Evolutionary conservation across 176 grass and related monocot species (phyloP).

Genomic region (Thinopyrum elongatum): DNA sequence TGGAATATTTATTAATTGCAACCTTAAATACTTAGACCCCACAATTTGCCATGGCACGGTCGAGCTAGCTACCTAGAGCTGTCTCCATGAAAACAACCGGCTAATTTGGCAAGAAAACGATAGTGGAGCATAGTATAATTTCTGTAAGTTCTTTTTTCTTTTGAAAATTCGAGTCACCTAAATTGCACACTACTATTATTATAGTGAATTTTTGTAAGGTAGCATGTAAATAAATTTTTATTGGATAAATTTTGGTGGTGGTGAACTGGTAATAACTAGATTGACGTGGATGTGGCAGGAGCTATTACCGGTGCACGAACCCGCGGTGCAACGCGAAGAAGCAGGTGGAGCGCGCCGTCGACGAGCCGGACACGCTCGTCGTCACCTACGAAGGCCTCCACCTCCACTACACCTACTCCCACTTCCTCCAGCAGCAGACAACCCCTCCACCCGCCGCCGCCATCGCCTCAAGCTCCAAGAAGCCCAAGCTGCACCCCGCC

Average conservation of each 20-base stretch:
- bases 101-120: not conserved
- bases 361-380: constrained; percentile 61
- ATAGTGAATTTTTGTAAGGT: no score
- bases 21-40: not conserved
- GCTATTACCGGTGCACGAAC: constrained; percentile 97
- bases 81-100: not conserved
- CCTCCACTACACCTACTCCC: constrained; percentile 86
- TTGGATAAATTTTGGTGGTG: not conserved
- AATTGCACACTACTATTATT: no score
- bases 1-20: not conserved
- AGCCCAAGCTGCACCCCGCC: constrained; percentile 36
- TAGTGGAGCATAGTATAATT: not conserved
- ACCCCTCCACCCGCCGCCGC: not conserved
- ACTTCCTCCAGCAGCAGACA: constrained; percentile 37
- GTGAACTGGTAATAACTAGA: not conserved
- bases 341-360: constrained; percentile 78
- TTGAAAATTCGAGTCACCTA: no score
- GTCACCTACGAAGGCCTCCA: constrained; percentile 96
- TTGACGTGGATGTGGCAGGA: constrained; percentile 44
- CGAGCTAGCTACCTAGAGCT: not conserved
- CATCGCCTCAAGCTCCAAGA: constrained; percentile 33
- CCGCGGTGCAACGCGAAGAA: constrained; percentile 95
- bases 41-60: not conserved
- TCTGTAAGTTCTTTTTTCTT: no score
- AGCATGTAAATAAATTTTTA: no score